Percentiles rank a stretch among this genome's conserved stretches.
Conservation (phyloP, 2,329 filamentous ascomycete species). For the Didymosphaeria variabile region DNA sequence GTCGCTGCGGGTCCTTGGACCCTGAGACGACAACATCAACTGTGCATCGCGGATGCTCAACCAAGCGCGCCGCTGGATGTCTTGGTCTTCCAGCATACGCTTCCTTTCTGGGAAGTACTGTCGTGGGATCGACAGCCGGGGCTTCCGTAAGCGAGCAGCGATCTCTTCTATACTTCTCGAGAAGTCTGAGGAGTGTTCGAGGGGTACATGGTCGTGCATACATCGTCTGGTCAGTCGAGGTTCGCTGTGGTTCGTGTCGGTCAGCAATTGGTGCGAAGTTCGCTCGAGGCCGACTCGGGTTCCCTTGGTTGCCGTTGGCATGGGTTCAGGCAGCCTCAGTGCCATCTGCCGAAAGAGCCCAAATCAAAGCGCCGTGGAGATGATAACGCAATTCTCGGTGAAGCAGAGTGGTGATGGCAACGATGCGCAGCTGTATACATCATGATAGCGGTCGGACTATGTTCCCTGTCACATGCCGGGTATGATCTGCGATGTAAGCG, state of each 20-base stretch:
- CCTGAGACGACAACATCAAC: neutral
- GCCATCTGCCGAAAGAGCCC: slow-evolving; percentile 9
- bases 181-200: slow-evolving; percentile 8
- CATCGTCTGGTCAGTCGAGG: neutral
- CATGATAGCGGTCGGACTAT: slow-evolving; percentile 11
- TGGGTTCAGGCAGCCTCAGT: slow-evolving; percentile 23
- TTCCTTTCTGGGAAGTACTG: slow-evolving; percentile 14
- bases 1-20: neutral
- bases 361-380: slow-evolving; percentile 5
- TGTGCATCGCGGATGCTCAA: neutral
- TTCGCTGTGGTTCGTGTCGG: slow-evolving; percentile 12
- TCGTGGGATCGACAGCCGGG: slow-evolving; percentile 22
- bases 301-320: slow-evolving; percentile 15
- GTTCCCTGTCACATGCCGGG: slow-evolving; percentile 6
- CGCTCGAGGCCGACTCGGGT: slow-evolving; percentile 5
- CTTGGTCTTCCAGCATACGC: neutral
- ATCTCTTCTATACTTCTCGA: slow-evolving; percentile 15
- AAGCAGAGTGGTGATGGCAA: slow-evolving; percentile 16
- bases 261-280: slow-evolving; percentile 15
- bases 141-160: slow-evolving; percentile 24
- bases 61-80: slow-evolving; percentile 7
- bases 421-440: slow-evolving; percentile 15
- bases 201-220: neutral
- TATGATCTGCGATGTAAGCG: slow-evolving; percentile 5
- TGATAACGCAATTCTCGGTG: slow-evolving; percentile 9